Conservation (phyloP, 129 eudicot genomes). For the Lactuca sativa region DNA sequence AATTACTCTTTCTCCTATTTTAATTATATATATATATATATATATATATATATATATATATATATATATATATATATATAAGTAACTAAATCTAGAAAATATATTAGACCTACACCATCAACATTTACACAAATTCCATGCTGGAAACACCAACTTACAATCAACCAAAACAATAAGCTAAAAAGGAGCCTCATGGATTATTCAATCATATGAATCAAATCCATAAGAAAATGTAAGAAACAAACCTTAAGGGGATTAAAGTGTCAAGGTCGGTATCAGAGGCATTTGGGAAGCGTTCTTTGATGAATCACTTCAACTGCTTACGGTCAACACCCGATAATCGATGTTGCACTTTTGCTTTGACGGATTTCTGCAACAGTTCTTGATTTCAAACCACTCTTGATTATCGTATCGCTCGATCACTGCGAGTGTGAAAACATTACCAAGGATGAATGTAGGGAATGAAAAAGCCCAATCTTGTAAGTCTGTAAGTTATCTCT, state of each 20-base stretch:
- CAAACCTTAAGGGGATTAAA: slow-evolving; percentile 71
- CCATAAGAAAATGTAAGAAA: not conserved
- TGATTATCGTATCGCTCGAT: not conserved
- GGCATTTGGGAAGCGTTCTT: slow-evolving; percentile 60
- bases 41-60: too few relatives aligned
- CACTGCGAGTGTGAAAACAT: not conserved
- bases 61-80: not conserved
- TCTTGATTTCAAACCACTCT: not conserved
- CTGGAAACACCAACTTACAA: slow-evolving; percentile 1
- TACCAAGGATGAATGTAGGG: slow-evolving; percentile 1
- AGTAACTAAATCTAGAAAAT: not conserved
- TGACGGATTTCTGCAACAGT: slow-evolving; percentile 80
- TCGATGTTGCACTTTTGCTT: slow-evolving; percentile 72
- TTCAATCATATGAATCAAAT: not conserved
- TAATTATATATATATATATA: too few relatives aligned
- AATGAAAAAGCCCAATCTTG: slow-evolving; percentile 15
- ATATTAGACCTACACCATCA: not conserved
- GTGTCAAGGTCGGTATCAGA: slow-evolving; percentile 69
- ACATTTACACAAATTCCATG: not conserved
- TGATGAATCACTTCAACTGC: slow-evolving; percentile 64
- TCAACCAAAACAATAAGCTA: not conserved
- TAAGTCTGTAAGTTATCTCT: not conserved
- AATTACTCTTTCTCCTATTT: too few relatives aligned
- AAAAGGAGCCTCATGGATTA: not conserved
- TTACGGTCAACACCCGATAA: slow-evolving; percentile 93